Evolutionary conservation across 2,329 filamentous ascomycete genomes (phyloP).

Genomic region (Aspergillus sp.): DNA sequence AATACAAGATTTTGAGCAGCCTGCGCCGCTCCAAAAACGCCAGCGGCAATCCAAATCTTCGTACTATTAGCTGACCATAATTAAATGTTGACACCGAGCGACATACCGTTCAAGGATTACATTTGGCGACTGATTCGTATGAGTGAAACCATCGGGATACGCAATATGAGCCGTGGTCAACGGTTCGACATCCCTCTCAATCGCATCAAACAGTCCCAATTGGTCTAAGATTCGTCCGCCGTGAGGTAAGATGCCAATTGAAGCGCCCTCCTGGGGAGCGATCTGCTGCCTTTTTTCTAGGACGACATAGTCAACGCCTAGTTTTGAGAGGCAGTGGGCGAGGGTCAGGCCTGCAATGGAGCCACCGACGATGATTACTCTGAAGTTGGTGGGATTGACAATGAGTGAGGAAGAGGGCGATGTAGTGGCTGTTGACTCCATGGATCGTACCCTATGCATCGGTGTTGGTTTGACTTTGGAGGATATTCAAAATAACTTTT

Average conservation of each 20-base stretch:
- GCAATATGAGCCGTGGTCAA: conserved; percentile 5
- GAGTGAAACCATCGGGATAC: conserved; percentile 5
- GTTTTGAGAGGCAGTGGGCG: conserved; percentile 32
- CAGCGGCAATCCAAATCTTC: conserved; percentile 13
- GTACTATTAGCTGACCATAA: too few species aligned
- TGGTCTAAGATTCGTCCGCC: conserved; percentile 16
- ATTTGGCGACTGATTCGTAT: background rate
- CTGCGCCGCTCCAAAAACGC: conserved; percentile 16
- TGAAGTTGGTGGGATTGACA: background rate
- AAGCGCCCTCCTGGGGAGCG: conserved; percentile 10
- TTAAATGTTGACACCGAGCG: too few species aligned
- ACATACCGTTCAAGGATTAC: conserved; percentile 8
- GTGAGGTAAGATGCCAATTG: conserved; percentile 11
- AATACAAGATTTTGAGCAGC: conserved; percentile 20
- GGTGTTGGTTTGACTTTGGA: too few species aligned
- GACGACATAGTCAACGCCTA: conserved; percentile 41
- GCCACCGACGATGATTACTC: conserved; percentile 51
- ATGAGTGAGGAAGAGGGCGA: too few species aligned
- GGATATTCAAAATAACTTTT: too few species aligned
- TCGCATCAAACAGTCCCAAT: conserved; percentile 7
- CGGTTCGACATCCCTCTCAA: conserved; percentile 14
- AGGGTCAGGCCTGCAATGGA: conserved; percentile 49
- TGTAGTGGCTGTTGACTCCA: too few species aligned
- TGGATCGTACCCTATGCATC: too few species aligned
- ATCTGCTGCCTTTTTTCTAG: conserved; percentile 25